Evolutionary conservation across 768 basidiomycete species (phyloP).

Genomic region (Daedaleopsis nitida): DNA sequence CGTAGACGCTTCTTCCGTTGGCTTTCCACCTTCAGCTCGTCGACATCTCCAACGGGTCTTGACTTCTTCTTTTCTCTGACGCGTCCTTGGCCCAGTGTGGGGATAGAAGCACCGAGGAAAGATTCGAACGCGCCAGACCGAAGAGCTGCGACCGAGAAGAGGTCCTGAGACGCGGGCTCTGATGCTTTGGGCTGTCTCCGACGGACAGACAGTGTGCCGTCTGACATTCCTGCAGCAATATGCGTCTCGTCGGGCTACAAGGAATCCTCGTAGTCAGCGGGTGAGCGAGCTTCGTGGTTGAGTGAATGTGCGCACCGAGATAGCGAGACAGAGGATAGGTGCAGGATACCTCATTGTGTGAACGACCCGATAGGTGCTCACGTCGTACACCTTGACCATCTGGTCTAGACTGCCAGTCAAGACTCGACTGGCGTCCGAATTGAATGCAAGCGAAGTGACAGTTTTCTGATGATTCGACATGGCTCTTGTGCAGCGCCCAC

Average conservation of each 20-base stretch:
- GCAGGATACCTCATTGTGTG: conserved; percentile 99
- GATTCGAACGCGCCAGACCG: conserved; percentile 66
- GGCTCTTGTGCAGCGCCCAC: conserved; percentile 86
- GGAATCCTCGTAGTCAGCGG: background rate
- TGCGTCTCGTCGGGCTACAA: conserved; percentile 92
- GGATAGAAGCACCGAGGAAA: conserved; percentile 58
- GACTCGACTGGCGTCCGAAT: conserved; percentile 72
- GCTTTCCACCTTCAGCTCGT: conserved; percentile 80
- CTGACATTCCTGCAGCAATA: conserved; percentile 95
- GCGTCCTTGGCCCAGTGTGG: conserved; percentile 56
- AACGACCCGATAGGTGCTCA: conserved; percentile 89
- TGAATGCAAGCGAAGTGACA: conserved; percentile 85
- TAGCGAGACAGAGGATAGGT: conserved; percentile 83
- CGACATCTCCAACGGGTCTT: conserved; percentile 58
- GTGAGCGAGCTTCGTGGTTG: background rate
- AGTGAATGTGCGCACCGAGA: conserved; percentile 68
- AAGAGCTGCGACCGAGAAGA: conserved; percentile 41
- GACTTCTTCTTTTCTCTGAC: conserved; percentile 50
- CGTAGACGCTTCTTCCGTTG: conserved; percentile 69
- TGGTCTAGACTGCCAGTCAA: conserved; percentile 93
- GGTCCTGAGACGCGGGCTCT: conserved; percentile 45
- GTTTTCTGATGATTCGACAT: conserved; percentile 99
- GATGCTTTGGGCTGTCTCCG: conserved; percentile 77
- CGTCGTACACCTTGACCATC: conserved; percentile 98
- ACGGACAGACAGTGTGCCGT: conserved; percentile 97